Evolutionary conservation across 805 yeast genomes (phyloP), one percentile per base, ranked within the genome.

Genomic region (Deakozyma indianensis): DNA sequence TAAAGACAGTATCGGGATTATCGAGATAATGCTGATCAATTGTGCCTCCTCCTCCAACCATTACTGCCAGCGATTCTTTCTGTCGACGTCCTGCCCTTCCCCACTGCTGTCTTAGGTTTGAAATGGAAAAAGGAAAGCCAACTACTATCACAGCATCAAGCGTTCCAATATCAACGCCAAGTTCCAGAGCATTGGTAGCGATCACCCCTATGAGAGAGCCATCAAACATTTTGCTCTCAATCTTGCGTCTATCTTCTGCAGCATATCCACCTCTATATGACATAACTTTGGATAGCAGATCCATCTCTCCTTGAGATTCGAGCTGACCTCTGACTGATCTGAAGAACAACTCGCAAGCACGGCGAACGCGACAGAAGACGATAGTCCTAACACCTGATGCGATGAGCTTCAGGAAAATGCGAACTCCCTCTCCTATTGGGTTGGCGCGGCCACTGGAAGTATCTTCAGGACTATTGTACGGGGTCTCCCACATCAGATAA

Each of bases 241-340:
- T 90, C 45, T 77, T 72, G 51, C 98, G 73, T 51, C 99, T 71
- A 56, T 90, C 97, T 1, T 73, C 63, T 1, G 88, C 79, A 2
- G 94, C 77, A 57, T 92, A 92, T 1, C 99, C 99, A 29, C 97
- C 98, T 51, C 99, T 68, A 55, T 92, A 92, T 44, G 94, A 78
- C 94, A 86, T 84, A 2, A 88, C 80, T 47, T 80, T 32, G 81
- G n/a, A 74, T 65, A 2, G 69, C 56, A 43, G 76, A 55, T 25
- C 73, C 72, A 11, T 67, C 54, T 51, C 67, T 27, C 44, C 48
- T 3, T 29, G 24, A 5, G 32, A 69, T 28, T 68, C 63, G 27
- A 79, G 65, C 16, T 69, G 60, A n/a, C 65, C 67, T 44, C 94
- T 63, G 0, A 88, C 81, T 45, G 85, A 90, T 51, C 85, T 83